These are phyloP conservation scores for Capillidium heterosporum DNA, from an alignment of 371 early-diverging fungal species.

Conservation along the genomic window DNA sequence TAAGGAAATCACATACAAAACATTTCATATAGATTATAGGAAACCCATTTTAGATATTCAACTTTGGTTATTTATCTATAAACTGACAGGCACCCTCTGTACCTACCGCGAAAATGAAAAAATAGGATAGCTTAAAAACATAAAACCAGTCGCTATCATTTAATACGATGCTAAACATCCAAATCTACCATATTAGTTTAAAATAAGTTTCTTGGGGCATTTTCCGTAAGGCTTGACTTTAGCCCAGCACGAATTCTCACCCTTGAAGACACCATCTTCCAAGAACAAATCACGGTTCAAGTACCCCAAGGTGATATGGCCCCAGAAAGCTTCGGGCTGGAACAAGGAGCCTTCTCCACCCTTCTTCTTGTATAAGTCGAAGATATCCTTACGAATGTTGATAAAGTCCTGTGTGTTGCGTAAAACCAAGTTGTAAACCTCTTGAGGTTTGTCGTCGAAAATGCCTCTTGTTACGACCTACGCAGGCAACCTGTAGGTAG, in stretches of 20 bases:
- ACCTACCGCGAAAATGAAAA: too few relatives aligned
- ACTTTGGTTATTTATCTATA: too few relatives aligned
- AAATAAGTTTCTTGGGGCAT: not conserved
- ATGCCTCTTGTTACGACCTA: constrained; percentile 36
- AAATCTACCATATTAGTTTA: too few relatives aligned
- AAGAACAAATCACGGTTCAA: constrained; percentile 39
- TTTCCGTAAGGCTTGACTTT: constrained; percentile 7
- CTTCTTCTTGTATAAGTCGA: constrained; percentile 20
- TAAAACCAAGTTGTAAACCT: constrained; percentile 24
- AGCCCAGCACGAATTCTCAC: constrained; percentile 42
- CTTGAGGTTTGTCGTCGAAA: constrained; percentile 7
- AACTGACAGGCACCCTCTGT: too few relatives aligned
- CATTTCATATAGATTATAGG: too few relatives aligned
- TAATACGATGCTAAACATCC: too few relatives aligned
- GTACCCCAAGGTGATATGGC: constrained; percentile 56
- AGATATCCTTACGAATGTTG: constrained; percentile 26
- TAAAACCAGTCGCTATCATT: too few relatives aligned
- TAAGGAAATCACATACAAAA: too few relatives aligned
- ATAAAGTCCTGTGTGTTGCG: constrained; percentile 14
- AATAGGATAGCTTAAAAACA: too few relatives aligned
- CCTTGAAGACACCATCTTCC: constrained; percentile 54
- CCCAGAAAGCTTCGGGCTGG: constrained; percentile 37
- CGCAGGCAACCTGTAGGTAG: constrained; percentile 30
- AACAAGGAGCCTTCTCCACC: constrained; percentile 41
- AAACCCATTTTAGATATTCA: too few relatives aligned